phyloP scores from a whole-genome alignment of 2,329 filamentous ascomycete species.

The Aureobasidium musti region DNA sequence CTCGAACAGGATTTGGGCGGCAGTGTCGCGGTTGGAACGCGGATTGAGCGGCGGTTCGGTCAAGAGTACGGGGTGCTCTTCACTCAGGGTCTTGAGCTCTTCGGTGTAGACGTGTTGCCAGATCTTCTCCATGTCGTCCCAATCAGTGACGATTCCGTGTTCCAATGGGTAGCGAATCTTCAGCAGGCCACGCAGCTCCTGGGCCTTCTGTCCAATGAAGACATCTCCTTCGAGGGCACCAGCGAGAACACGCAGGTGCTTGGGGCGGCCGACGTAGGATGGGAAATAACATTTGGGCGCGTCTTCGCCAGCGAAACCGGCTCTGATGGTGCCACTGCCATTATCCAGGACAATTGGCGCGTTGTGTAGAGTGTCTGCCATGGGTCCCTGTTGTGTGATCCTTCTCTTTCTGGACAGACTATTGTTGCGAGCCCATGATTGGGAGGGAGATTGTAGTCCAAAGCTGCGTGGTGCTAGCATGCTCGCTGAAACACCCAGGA shows the following conservation, averaged over 20 bases:
- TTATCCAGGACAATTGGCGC: constrained; percentile 99
- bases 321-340: constrained; percentile 94
- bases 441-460: neutral
- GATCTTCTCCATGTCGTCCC: constrained; percentile 99
- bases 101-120: constrained; percentile 98
- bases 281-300: constrained; percentile 96
- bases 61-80: constrained; percentile 96
- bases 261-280: constrained; percentile 93
- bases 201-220: constrained; percentile 91
- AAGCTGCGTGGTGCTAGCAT: constrained; percentile 12
- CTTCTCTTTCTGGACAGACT: constrained; percentile 5
- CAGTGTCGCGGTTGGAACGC: constrained; percentile 90
- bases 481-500: constrained; percentile 8
- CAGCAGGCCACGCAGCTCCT: constrained; percentile 84
- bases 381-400: constrained; percentile 40
- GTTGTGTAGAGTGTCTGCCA: constrained; percentile 79
- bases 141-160: constrained; percentile 97
- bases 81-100: constrained; percentile 92
- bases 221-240: constrained; percentile 94
- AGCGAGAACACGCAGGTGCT: constrained; percentile 92
- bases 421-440: constrained; percentile 11
- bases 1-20: constrained; percentile 96
- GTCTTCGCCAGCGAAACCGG: constrained; percentile 95
- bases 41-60: constrained; percentile 97
- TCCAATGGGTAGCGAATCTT: constrained; percentile 96